Evolutionary conservation across 2,329 filamentous ascomycete genomes (phyloP).

Genomic region (Trichoderma sp.): DNA sequence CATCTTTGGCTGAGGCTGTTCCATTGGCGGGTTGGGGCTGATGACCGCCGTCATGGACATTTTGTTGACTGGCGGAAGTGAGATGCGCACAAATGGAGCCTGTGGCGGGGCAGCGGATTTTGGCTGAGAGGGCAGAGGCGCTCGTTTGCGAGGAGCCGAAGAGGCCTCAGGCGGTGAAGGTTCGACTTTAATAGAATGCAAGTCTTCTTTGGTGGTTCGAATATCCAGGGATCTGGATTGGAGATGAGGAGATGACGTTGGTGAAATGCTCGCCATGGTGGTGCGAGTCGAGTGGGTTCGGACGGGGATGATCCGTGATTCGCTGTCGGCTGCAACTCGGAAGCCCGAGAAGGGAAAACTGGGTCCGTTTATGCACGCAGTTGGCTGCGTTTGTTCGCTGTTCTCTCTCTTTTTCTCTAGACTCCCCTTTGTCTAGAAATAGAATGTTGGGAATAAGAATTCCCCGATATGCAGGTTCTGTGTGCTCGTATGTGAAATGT

Average conservation of each 20-base stretch:
- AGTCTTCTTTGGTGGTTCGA: not conserved
- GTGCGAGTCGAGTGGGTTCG: slow-evolving; percentile 15
- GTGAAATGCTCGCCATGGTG: slow-evolving; percentile 18
- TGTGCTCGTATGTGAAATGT: not conserved
- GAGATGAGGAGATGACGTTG: slow-evolving; percentile 20
- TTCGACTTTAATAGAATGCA: not conserved
- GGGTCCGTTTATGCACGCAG: slow-evolving; percentile 7
- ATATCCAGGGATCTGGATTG: not conserved
- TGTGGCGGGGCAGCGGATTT: slow-evolving; percentile 27
- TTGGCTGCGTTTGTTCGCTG: not conserved
- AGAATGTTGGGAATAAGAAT: not conserved
- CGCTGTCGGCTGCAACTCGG: slow-evolving; percentile 25
- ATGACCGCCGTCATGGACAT: slow-evolving; percentile 50
- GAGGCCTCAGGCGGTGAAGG: slow-evolving; percentile 1
- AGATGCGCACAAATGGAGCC: slow-evolving; percentile 34
- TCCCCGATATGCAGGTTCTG: not conserved
- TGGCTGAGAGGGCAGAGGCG: slow-evolving; percentile 34
- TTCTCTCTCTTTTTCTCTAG: not conserved
- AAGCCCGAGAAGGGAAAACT: slow-evolving; percentile 30
- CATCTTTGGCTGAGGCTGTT: slow-evolving; percentile 46
- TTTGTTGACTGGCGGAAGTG: slow-evolving; percentile 40
- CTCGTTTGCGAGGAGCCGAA: slow-evolving; percentile 27
- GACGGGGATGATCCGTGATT: slow-evolving; percentile 6
- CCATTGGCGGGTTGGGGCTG: slow-evolving; percentile 40
- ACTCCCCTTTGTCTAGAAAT: not conserved